Conservation (phyloP, 331 rosid genomes). For the Malus hybrid region DNA sequence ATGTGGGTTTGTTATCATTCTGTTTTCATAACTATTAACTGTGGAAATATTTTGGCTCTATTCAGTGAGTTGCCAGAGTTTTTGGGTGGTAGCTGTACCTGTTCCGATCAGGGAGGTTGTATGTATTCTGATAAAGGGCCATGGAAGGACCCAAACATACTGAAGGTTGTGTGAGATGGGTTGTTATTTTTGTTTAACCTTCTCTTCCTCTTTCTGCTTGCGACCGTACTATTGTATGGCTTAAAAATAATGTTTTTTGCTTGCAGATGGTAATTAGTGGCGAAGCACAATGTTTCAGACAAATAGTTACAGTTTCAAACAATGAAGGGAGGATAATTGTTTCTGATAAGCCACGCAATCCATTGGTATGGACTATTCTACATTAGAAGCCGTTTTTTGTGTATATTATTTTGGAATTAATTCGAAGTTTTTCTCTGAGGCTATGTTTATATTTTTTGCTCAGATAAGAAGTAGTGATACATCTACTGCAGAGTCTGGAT, state of each 20-base stretch:
- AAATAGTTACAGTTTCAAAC: slow-evolving; percentile 60
- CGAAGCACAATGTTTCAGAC: slow-evolving; percentile 60
- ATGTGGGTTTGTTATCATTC: slow-evolving; percentile 9
- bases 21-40: neutral
- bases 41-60: slow-evolving; percentile 6
- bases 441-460: slow-evolving; percentile 9
- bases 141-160: slow-evolving; percentile 72
- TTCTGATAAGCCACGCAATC: slow-evolving; percentile 51
- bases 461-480: slow-evolving; percentile 81
- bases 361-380: slow-evolving; percentile 33
- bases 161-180: slow-evolving; percentile 45
- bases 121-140: slow-evolving; percentile 92
- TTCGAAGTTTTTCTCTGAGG: neutral
- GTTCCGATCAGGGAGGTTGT: slow-evolving; percentile 72
- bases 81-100: slow-evolving; percentile 80
- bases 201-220: neutral
- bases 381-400: neutral
- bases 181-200: neutral
- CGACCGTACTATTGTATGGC: neutral
- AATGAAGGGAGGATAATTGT: slow-evolving; percentile 43
- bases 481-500: slow-evolving; percentile 86
- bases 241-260: slow-evolving; percentile 8
- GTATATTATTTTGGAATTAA: neutral
- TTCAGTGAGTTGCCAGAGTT: slow-evolving; percentile 85
- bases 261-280: slow-evolving; percentile 69